Conservation (phyloP, 257 asterid species). For the Nicotiana noctiflora region DNA sequence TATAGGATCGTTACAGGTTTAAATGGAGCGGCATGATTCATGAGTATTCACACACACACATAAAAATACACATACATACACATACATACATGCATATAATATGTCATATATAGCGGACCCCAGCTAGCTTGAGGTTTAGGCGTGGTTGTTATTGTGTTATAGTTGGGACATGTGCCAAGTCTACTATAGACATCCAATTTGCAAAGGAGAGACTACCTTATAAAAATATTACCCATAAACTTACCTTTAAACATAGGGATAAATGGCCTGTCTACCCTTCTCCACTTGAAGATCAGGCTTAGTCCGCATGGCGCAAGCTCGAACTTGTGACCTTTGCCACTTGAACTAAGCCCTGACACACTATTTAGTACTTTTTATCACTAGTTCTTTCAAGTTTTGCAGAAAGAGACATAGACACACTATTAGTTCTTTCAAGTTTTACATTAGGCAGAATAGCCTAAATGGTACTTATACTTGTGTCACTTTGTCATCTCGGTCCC, state of each 20-base stretch:
- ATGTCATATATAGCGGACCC: background rate
- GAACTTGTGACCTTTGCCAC: too few relatives aligned
- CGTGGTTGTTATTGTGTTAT: background rate
- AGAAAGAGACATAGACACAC: background rate
- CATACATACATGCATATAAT: too few relatives aligned
- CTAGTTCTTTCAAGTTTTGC: too few relatives aligned
- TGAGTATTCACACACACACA: background rate
- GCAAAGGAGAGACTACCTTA: background rate
- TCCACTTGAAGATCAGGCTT: too few relatives aligned
- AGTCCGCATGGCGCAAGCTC: background rate
- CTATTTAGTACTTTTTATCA: too few relatives aligned
- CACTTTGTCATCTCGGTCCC: too few relatives aligned
- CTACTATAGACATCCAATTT: background rate
- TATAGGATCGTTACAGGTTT: background rate
- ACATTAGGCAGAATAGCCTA: too few relatives aligned
- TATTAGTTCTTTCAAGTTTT: background rate
- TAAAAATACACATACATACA: background rate
- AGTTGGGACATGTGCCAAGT: background rate
- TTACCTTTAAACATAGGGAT: too few relatives aligned
- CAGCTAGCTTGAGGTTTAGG: background rate
- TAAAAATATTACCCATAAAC: background rate
- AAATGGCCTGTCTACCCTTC: too few relatives aligned
- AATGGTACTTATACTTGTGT: too few relatives aligned
- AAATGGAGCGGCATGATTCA: background rate
- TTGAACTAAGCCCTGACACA: too few relatives aligned